Evolutionary conservation across 306 rosid species (phyloP), one percentile per base, ranked within the genome.

Genomic region (Cucurbita maxima): DNA sequence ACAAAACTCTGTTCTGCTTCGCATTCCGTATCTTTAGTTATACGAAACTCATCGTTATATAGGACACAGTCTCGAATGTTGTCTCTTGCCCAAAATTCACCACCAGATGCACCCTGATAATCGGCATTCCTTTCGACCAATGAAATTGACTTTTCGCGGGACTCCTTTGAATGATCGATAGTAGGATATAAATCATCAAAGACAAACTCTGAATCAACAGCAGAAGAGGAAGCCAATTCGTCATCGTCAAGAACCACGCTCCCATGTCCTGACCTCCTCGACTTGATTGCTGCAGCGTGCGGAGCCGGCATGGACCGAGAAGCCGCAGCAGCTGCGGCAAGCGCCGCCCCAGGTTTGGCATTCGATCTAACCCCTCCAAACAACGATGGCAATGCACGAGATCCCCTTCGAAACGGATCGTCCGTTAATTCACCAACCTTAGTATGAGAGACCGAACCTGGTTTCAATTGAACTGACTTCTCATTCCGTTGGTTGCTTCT

Each of bases 241-340:
- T 68, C 62, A 18, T 73, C 76, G 6, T 74, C 80, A 10, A 77
- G 38, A 44, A 19, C 80, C 54, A 77, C 52, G 47, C 70, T 62
- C 75, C 77, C 84, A 61, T 74, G 76, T 55, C 68, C 85, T 11
- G 84, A 73, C 82, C 87, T 85, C 83, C 92, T 85, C 71, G 92
- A 88, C 78, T 85, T 88, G 58, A 94, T 91, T 37, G 97, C 95
- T 0, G 95, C 95, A 1, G 96, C 95, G 54, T 94, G 99, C 0
- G 99, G 99, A 0, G 95, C 78, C 6, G 88, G 95, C 22, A 84
- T 77, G 45, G 96, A 84, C 86, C 99, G 88, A 7, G 97, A 87
- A 5, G 99, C 92, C 1, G 99, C 99, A 1, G 89, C 94, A 0
- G 99, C 99, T 0, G 96, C 97, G 0, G 99, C 97, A 20, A 94